Base-by-base conservation (phyloP, 768 basidiomycete genomes). In the Flagelloscypha sp. region DNA sequence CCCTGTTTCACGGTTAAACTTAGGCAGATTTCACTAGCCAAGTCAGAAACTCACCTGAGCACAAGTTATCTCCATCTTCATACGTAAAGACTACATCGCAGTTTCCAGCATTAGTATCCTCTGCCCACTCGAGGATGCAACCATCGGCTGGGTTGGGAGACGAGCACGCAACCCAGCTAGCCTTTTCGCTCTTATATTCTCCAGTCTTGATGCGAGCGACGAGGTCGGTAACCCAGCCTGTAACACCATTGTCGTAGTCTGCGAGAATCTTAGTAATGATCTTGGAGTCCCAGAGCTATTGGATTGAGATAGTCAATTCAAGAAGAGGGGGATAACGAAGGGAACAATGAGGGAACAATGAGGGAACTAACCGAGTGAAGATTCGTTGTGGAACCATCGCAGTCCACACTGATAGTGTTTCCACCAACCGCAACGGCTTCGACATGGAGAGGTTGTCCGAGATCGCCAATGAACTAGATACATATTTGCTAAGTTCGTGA, bases 361-460 rank as follows among this genome's bases (percentile, higher is more conserved):
- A 32, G n/a, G 27, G 24, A 34, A 43, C 54, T 38, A 40, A 65
- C 63, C 6, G 68, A 48, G 40, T 70, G 71, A 25, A 71, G 47
- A 43, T 73, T 70, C 12, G 61, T 67, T 5, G 43, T 55, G 5
- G 50, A 40, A 9, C 67, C 66, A 31, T 44, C 51, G 45, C 68
- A 72, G 24, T 38, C 60, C 11, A 57, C 63, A 25, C 35, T 43
- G 22, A 73, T 68, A 15, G 53, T 50, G 42, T 70, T 71, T 12
- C 69, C 68, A n/a, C 68, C 68, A 2, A 58, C 47, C 39, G 52
- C 57, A 22, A 55, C 37, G 13, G 61, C 65, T 56, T 73, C 65
- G 31, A 63, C 62, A 38, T 72, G 69, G 19, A 73, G 57, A 4
- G 69, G 68, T 41, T 72, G 71, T 13, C 66, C 62, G 38, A 72